These are phyloP conservation scores for Radiomyces spectabilis DNA, from an alignment of 192 early-diverging fungal genomes.

Conservation along the genomic window DNA sequence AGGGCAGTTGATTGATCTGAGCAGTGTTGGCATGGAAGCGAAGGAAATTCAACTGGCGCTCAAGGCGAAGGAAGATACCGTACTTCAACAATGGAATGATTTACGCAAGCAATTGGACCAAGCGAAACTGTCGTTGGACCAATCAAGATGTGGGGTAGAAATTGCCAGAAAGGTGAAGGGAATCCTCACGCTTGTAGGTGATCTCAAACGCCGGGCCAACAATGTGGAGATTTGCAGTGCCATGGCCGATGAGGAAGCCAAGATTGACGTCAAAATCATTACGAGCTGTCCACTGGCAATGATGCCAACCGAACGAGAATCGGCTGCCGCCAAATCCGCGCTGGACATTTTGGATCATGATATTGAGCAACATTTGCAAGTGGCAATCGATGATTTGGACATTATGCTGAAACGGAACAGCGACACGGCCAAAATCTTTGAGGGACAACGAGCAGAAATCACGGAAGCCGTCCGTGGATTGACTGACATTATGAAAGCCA, in stretches of 20 bases:
- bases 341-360: constrained; percentile 21
- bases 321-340: constrained; percentile 14
- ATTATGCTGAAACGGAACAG: constrained; percentile 7
- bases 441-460: constrained; percentile 29
- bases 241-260: not conserved
- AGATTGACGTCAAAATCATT: constrained; percentile 11
- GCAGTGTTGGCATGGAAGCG: too few species aligned
- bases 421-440: constrained; percentile 14
- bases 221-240: constrained; percentile 3
- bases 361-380: constrained; percentile 20
- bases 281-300: constrained; percentile 16
- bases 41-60: too few species aligned
- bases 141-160: constrained; percentile 1
- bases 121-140: constrained; percentile 11
- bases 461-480: constrained; percentile 23
- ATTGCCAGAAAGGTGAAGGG: constrained; percentile 24
- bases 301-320: constrained; percentile 18
- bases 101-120: constrained; percentile 12
- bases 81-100: constrained; percentile 26
- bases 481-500: constrained; percentile 26
- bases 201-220: constrained; percentile 11
- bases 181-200: constrained; percentile 15
- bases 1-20: too few species aligned
- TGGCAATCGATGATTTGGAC: constrained; percentile 26
- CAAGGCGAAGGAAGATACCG: too few species aligned